Base-by-base conservation (phyloP, 2,329 filamentous ascomycete genomes). In the Nemania sp. region DNA sequence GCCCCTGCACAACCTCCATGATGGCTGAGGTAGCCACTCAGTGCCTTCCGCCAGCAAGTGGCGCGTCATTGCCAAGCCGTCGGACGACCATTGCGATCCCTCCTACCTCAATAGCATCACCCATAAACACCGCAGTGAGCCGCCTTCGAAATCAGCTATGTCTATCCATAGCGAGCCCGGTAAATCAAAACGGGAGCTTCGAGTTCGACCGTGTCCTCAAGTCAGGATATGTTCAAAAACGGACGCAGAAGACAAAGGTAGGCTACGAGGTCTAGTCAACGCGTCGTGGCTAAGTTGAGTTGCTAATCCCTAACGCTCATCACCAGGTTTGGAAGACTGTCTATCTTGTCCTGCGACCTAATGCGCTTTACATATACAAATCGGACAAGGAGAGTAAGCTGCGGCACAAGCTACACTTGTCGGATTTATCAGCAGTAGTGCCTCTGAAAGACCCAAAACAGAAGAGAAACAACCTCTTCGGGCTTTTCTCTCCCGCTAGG, bases 121-220 rank as follows among this genome's bases (percentile, higher is more conserved):
- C 69, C 5, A 48, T 68, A 25, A 72, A 59, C 46, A 57, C 59
- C 3, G 68, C 70, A 17, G 61, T 73, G 15, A 70, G 70, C 45
- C 72, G 72, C n/a, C 43, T 77, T 29, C 73, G 69, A 59, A 73
- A 65, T 57, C 81, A 84, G 67, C 75, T 86, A 25, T 80, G 79
- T 25, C 73, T 89, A 45, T 87, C 90, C 66, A 82, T 87, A 15
- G 87, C 92, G 71, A 95, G 91, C 32, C 91, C 92, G 4, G 92
- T 98, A 65, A 96, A 94, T 73, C 89, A 96, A 76, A 93, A 96
- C 76, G 95, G 95, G 64, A 95, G 92, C 76, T 99, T 97, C 75
- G 93, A 95, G 72, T 96, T 96, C 72, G 95, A 99, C 76, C 89
- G 92, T 52, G 91, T 98, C 57, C 84, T 98, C 75, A 98, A 96